Percentiles rank a stretch among this genome's conserved stretches.
phyloP scores from a whole-genome alignment of 2,329 filamentous ascomycete species.

The Ophiostoma montium region DNA sequence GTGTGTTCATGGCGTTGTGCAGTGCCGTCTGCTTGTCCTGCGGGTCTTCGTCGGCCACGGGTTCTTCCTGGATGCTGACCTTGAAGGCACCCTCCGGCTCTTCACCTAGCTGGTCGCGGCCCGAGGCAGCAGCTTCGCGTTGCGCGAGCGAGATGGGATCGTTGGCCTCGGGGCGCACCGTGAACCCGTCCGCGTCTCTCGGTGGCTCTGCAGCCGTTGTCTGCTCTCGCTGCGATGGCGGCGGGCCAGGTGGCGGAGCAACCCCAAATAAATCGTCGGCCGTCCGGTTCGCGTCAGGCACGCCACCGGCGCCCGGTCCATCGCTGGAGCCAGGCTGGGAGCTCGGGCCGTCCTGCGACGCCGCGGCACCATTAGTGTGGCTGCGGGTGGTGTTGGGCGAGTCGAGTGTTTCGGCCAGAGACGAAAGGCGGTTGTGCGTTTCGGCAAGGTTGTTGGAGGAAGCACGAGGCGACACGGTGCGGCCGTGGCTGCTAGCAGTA shows the following conservation, averaged over 20 bases:
- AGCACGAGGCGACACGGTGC: constrained; percentile 39
- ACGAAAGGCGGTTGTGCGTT: constrained; percentile 36
- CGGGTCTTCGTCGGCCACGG: constrained; percentile 64
- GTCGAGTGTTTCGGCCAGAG: constrained; percentile 43
- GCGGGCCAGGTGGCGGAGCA: constrained; percentile 36
- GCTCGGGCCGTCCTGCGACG: neutral
- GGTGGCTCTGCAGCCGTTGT: constrained; percentile 22
- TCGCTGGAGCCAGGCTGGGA: neutral
- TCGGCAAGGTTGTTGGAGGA: constrained; percentile 47
- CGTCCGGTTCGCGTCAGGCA: constrained; percentile 28
- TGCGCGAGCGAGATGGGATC: constrained; percentile 60
- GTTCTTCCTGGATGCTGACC: constrained; percentile 64
- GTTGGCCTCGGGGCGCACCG: constrained; percentile 49
- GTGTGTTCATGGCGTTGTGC: constrained; percentile 59
- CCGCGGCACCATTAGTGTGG: constrained; percentile 16
- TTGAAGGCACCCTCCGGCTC: constrained; percentile 58
- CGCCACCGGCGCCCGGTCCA: constrained; percentile 9
- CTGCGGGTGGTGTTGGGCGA: constrained; percentile 18
- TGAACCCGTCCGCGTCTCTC: constrained; percentile 65
- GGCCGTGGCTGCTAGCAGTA: constrained; percentile 49
- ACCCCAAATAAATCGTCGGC: constrained; percentile 35
- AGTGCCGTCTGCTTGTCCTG: constrained; percentile 60
- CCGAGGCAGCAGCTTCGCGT: constrained; percentile 36
- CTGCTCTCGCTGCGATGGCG: constrained; percentile 30
- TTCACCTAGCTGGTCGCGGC: constrained; percentile 30